These are phyloP conservation scores for Fusarium metavorans DNA, from an alignment of 2,329 filamentous ascomycete genomes.

Conservation along the genomic window DNA sequence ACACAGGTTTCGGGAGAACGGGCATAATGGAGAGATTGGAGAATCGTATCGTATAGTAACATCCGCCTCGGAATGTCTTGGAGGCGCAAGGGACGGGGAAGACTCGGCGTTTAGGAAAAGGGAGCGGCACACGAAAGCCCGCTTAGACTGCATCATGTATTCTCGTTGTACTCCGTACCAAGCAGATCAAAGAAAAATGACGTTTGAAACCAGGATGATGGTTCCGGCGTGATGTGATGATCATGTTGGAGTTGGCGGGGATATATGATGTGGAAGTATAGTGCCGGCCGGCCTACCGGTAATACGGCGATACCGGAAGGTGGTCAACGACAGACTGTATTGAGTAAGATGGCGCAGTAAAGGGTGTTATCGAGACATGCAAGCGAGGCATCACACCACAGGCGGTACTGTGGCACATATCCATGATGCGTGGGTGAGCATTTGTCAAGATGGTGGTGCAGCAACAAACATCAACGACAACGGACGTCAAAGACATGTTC, in stretches of 20 bases:
- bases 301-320: conserved; percentile 4
- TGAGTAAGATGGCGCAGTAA: background rate
- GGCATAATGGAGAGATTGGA: conserved; percentile 2
- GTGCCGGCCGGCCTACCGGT: background rate
- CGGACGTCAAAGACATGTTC: background rate
- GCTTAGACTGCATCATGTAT: conserved; percentile 25
- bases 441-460: background rate
- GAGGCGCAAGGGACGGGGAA: conserved; percentile 32
- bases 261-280: conserved; percentile 8
- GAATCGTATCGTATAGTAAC: background rate
- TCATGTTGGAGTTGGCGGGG: background rate
- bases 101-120: conserved; percentile 41
- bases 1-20: conserved; percentile 3
- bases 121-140: conserved; percentile 9
- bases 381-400: conserved; percentile 22
- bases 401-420: conserved; percentile 3
- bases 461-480: background rate
- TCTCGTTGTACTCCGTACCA: conserved; percentile 5
- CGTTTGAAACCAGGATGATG: conserved; percentile 1
- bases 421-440: conserved; percentile 1
- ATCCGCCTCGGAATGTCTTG: conserved; percentile 1
- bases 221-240: background rate
- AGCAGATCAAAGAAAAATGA: conserved; percentile 4
- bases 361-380: conserved; percentile 8
- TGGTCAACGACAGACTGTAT: conserved; percentile 1